Conservation (phyloP, 2,329 filamentous ascomycete genomes). For the Ploettnerulaceae sp. region DNA sequence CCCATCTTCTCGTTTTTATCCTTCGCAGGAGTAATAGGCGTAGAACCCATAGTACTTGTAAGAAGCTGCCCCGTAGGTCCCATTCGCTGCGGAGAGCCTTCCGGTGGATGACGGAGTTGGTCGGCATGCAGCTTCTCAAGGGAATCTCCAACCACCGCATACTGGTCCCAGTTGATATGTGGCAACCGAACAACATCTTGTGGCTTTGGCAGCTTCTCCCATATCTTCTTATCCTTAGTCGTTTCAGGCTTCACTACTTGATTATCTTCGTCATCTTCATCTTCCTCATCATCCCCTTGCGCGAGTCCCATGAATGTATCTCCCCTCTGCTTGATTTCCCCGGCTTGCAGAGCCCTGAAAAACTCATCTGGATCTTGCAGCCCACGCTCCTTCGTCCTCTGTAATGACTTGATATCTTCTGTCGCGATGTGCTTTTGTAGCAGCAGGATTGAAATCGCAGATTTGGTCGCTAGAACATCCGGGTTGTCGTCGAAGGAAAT, state of each 20-base stretch:
- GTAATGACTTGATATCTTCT: constrained; percentile 67
- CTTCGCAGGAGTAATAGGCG: constrained; percentile 50
- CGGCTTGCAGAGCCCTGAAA: constrained; percentile 59
- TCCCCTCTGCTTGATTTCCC: constrained; percentile 44
- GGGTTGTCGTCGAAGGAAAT: constrained; percentile 64
- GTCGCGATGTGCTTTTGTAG: constrained; percentile 76
- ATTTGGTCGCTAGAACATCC: constrained; percentile 81
- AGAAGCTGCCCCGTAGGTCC: constrained; percentile 45
- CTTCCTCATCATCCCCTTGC: constrained; percentile 32
- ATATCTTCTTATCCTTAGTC: constrained; percentile 35
- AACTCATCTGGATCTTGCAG: constrained; percentile 68
- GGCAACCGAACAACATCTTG: constrained; percentile 84
- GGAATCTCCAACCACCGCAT: constrained; percentile 80
- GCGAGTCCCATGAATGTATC: constrained; percentile 23
- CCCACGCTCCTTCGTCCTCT: constrained; percentile 65
- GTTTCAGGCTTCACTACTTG: constrained; percentile 15
- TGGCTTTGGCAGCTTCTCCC: constrained; percentile 65
- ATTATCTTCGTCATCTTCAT: constrained; percentile 31
- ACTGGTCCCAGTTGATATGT: constrained; percentile 91
- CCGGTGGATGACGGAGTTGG: constrained; percentile 61
- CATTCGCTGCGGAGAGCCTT: constrained; percentile 46
- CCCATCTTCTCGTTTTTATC: constrained; percentile 41
- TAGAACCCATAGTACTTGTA: constrained; percentile 45
- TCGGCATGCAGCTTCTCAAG: constrained; percentile 81
- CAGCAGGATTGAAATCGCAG: constrained; percentile 81